Conservation (phyloP, 2,329 filamentous ascomycete species). For the Colletotrichum echinochloae region DNA sequence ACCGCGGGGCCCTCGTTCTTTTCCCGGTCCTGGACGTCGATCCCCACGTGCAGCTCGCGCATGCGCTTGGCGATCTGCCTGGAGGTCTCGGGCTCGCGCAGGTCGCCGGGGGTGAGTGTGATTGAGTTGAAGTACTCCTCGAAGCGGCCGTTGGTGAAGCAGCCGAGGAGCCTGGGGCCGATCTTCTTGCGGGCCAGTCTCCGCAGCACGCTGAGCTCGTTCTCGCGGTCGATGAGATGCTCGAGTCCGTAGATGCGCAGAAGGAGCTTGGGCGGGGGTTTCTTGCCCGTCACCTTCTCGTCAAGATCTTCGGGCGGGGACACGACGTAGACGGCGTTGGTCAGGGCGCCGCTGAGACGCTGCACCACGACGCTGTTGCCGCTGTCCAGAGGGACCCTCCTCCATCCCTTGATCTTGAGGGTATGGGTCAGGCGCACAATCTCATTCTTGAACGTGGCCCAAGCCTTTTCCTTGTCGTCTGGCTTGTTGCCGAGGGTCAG, state of each 20-base stretch:
- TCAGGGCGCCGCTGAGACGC: slow-evolving; percentile 89
- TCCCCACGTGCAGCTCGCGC: slow-evolving; percentile 93
- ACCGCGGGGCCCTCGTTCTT: slow-evolving; percentile 82
- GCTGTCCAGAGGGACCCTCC: slow-evolving; percentile 79
- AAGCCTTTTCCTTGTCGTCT: slow-evolving; percentile 77
- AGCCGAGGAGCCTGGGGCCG: slow-evolving; percentile 89
- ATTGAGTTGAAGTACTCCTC: slow-evolving; percentile 93
- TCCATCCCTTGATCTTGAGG: slow-evolving; percentile 90
- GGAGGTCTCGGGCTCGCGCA: slow-evolving; percentile 85
- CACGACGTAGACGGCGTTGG: slow-evolving; percentile 96
- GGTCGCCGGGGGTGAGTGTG: slow-evolving; percentile 79
- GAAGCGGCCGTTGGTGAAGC: slow-evolving; percentile 94
- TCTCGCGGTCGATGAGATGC: slow-evolving; percentile 93
- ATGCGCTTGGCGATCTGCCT: slow-evolving; percentile 97
- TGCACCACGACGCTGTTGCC: slow-evolving; percentile 78
- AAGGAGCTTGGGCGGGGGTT: slow-evolving; percentile 75
- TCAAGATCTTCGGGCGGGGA: slow-evolving; percentile 77
- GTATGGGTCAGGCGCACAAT: slow-evolving; percentile 92
- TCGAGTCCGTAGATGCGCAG: slow-evolving; percentile 95
- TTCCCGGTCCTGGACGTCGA: slow-evolving; percentile 86
- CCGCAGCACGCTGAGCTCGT: slow-evolving; percentile 86
- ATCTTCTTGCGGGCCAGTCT: slow-evolving; percentile 93
- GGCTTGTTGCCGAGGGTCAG: slow-evolving; percentile 56
- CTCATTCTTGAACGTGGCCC: slow-evolving; percentile 91
- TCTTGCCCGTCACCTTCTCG: slow-evolving; percentile 55